Evolutionary conservation across 1,284 basidiomycete genomes (phyloP), one percentile per base, ranked within the genome.

Genomic region (Malassezia arunalokei): DNA sequence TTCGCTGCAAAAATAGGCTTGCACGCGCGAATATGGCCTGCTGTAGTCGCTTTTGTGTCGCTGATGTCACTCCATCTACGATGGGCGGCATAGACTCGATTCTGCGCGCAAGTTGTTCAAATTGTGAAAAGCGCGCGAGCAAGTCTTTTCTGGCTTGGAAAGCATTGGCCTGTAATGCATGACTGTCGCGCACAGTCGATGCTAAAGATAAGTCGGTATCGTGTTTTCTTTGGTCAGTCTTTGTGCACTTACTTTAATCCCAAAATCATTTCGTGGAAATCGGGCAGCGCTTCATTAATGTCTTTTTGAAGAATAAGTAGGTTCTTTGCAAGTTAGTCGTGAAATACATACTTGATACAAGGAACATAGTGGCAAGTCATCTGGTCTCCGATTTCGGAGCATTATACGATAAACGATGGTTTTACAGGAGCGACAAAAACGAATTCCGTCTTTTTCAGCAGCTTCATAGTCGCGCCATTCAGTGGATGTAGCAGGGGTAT

Each of bases 91-190:
- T 75, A 55, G 77, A 78, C 46, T 82, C 80, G 62, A 96, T 86
- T 31, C 84, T 82, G 69, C 91, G 92, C 0, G 88, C 81, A 5
- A 95, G 76, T 40, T 82, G 80, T 65, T 98, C 92, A 73, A 95
- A 96, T 52, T 85, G 82, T 6, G 83, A 79, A 73, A 94, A 89
- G 2, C 84, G 81, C 42, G 86, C 83, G 7, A 94, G 74, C 8
- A 95, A 79, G 14, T 82, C 81, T 67, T 88, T 90, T 52, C 89
- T 81, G 0, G 81, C 79, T 3, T 78, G 77, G 8, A 83, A 78
- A 2, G 84, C 83, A 68, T 87, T 71, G n/a, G 65, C 56, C 30
- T 75, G 68, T 5, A 75, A 57, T 37, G 54, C 48, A 58, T 73
- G 39, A 61, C 66, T 57, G 62, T 63, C 60, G 40, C 56, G 41